A percentile compares a stretch with the other conserved stretches of the same genome.
These are phyloP conservation scores for Talaromyces liani DNA, from an alignment of 495 filamentous ascomycete genomes.

Conservation along the genomic window DNA sequence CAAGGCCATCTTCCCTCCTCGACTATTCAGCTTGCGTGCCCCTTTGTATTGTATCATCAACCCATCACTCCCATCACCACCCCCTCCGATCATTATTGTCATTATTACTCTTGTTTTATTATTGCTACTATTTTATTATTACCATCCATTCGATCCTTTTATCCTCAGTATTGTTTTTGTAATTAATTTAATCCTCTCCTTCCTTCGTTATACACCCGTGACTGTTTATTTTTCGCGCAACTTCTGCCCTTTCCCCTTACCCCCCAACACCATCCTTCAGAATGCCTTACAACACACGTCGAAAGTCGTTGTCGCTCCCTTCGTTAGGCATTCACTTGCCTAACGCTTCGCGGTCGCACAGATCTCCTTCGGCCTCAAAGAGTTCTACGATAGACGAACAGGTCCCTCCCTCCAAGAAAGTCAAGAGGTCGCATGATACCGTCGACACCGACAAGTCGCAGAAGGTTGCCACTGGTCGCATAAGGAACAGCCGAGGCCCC, in stretches of 20 bases:
- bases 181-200: conserved; percentile 14
- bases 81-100: conserved; percentile 6
- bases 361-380: conserved; percentile 56
- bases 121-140: conserved; percentile 7
- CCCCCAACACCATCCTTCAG: conserved; percentile 17
- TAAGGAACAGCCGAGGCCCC: conserved; percentile 34
- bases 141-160: conserved; percentile 11
- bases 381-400: conserved; percentile 40
- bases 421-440: conserved; percentile 71
- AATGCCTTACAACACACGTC: conserved; percentile 97
- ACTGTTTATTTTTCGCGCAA: not conserved
- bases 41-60: conserved; percentile 11
- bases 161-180: conserved; percentile 6
- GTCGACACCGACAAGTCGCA: conserved; percentile 16
- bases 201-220: not conserved
- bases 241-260: not conserved
- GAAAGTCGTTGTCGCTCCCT: conserved; percentile 91
- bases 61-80: not conserved
- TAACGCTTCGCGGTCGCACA: conserved; percentile 59
- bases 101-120: conserved; percentile 3
- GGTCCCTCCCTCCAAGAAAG: conserved; percentile 68
- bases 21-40: not conserved
- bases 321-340: conserved; percentile 91
- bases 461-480: conserved; percentile 33
- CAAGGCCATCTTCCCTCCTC: not conserved